Percentiles rank a stretch among this genome's conserved stretches.
phyloP scores from a whole-genome alignment of 164 flowering plant species.

The Echeveria elegans region DNA sequence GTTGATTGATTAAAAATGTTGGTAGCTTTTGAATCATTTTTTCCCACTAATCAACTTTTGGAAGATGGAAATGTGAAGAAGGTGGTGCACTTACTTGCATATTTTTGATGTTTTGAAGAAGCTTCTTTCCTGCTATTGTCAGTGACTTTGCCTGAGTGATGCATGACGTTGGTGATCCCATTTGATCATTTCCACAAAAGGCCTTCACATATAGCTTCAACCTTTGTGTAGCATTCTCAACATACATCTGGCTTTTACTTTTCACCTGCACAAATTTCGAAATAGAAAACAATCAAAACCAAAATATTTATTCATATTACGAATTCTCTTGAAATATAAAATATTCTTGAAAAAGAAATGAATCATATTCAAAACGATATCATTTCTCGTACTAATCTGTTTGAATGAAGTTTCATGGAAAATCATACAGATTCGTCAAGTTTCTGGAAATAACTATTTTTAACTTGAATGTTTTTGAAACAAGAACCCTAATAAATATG shows the following conservation, averaged over 20 bases:
- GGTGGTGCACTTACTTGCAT: conserved; percentile 42
- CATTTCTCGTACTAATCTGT: no score
- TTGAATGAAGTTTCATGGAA: no score
- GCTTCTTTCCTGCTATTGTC: conserved; percentile 25
- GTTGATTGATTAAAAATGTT: background rate
- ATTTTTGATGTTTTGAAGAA: conserved; percentile 40
- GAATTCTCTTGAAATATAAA: no score
- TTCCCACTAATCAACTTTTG: background rate
- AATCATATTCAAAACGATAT: no score
- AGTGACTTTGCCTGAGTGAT: conserved; percentile 48
- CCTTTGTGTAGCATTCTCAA: conserved; percentile 46
- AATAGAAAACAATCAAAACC: background rate
- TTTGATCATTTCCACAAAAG: conserved; percentile 50
- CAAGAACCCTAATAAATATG: background rate
- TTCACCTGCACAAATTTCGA: conserved; percentile 35
- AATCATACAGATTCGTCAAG: no score
- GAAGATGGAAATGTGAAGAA: background rate
- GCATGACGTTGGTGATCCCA: conserved; percentile 25
- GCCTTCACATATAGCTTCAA: conserved; percentile 47
- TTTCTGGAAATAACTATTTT: no score
- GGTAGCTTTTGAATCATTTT: background rate
- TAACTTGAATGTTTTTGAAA: background rate
- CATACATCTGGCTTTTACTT: conserved; percentile 26
- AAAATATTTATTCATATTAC: no score
- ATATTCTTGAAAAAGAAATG: no score